Evolutionary conservation across 768 basidiomycete genomes (phyloP).

Genomic region (Phylloporus scabripes): DNA sequence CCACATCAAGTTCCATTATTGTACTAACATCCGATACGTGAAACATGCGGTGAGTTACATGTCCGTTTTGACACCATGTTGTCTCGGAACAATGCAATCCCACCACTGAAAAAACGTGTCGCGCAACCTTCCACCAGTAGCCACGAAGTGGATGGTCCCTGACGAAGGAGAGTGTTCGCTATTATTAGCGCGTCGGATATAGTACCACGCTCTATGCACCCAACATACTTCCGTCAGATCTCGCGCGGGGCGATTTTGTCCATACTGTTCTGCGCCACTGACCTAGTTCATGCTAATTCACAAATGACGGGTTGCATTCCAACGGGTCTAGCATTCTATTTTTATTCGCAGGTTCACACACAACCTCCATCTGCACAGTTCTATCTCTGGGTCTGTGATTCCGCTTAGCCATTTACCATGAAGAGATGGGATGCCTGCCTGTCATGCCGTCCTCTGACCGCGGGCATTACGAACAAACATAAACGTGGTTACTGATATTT

Average conservation of each 20-base stretch:
- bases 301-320: neutral
- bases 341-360: neutral
- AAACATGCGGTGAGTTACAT: too few relatives aligned
- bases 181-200: too few relatives aligned
- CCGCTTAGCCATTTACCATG: neutral
- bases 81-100: too few relatives aligned
- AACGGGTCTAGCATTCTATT: neutral
- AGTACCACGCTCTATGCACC: neutral
- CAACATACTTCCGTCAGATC: too few relatives aligned
- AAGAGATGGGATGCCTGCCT: neutral
- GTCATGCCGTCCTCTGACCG: neutral
- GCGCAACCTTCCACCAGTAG: too few relatives aligned
- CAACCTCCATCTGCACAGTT: neutral
- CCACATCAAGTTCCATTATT: too few relatives aligned
- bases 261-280: neutral
- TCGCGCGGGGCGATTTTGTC: neutral
- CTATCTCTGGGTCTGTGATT: neutral
- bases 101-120: too few relatives aligned
- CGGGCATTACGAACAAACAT: constrained; percentile 1
- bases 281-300: neutral
- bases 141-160: too few relatives aligned
- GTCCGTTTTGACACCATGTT: too few relatives aligned
- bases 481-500: neutral
- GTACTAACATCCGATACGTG: too few relatives aligned
- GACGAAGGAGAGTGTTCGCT: too few relatives aligned